Evolutionary conservation across 352 stramenopile species (phyloP), one percentile per base, ranked within the genome.

Genomic region (Globisporangium irregulare): DNA sequence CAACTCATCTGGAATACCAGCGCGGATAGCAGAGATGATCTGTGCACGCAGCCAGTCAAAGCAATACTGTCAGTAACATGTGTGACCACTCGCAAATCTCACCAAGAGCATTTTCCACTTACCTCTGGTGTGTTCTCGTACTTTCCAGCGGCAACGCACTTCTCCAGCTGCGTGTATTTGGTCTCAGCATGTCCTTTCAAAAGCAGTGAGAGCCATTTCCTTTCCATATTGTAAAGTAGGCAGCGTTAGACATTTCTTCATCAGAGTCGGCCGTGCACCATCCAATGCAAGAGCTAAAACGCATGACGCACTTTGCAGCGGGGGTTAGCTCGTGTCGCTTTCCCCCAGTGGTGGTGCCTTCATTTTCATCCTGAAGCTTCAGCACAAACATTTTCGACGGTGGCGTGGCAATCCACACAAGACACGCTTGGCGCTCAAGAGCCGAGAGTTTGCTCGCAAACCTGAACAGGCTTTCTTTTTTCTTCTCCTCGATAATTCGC

Each of bases 321-420:
- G 79, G 65, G 10, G 80, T 87, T 22, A 92, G 74, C 68, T 93
- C 83, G n/a, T 46, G 56, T 58, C 77, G 73, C 3, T 70, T 72
- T 8, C 59, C 62, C 34, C 59, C 62, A 38, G 60, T 34, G 10
- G 65, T 65, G 14, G 65, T 62, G 22, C 77, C 68, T 68, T 91
- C 85, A 14, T 83, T 73, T 27, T 89, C 82, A 15, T 93, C 83
- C 69, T 91, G 79, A 1, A 93, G 70, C 67, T 89, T 93, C 27
- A 93, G 48, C 34, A 93, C 83, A 62, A 93, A 94, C 84, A 93
- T 90, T 48, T 94, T 94, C 5, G 86, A 94, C 10, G 86, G 86
- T 34, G 86, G 86, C 7, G 83, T 93, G 8, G 86, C 86, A 57
- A 94, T 94, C 86, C 86, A 94, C 22, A 94, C 79, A 24, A 94